These are phyloP conservation scores for Mariannaea elegans DNA, from an alignment of 2,329 filamentous ascomycete genomes.

Conservation along the genomic window DNA sequence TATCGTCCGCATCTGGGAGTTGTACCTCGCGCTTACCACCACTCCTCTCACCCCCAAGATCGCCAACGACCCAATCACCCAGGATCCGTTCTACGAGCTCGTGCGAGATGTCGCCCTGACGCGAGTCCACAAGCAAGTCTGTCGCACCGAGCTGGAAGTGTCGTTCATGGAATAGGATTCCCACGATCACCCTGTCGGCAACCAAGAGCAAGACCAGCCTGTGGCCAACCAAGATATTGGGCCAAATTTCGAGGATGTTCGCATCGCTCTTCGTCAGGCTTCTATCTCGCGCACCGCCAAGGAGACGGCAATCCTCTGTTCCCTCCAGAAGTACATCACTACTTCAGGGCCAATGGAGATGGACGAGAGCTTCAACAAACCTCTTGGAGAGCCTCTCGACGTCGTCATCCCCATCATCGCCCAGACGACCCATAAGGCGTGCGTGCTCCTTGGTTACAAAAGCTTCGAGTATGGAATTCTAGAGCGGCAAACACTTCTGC, in stretches of 20 bases:
- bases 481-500: neutral
- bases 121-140: conserved; percentile 24
- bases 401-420: neutral
- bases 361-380: neutral
- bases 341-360: neutral
- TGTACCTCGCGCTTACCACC: conserved; percentile 28
- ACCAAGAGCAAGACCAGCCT: neutral
- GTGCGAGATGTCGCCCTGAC: conserved; percentile 23
- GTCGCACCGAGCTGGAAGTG: conserved; percentile 22
- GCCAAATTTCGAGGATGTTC: neutral
- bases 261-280: neutral
- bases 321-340: neutral
- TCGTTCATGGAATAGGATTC: conserved; percentile 35
- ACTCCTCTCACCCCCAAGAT: conserved; percentile 22
- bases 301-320: neutral
- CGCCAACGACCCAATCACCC: conserved; percentile 12
- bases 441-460: neutral
- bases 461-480: neutral
- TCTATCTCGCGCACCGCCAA: neutral
- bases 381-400: neutral
- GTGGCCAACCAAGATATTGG: neutral
- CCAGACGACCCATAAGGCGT: neutral
- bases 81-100: conserved; percentile 18
- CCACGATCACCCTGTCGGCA: conserved; percentile 1
- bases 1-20: conserved; percentile 31